phyloP scores from a whole-genome alignment of 768 basidiomycete genomes.

The Rhodosporidiobolus sp. region DNA sequence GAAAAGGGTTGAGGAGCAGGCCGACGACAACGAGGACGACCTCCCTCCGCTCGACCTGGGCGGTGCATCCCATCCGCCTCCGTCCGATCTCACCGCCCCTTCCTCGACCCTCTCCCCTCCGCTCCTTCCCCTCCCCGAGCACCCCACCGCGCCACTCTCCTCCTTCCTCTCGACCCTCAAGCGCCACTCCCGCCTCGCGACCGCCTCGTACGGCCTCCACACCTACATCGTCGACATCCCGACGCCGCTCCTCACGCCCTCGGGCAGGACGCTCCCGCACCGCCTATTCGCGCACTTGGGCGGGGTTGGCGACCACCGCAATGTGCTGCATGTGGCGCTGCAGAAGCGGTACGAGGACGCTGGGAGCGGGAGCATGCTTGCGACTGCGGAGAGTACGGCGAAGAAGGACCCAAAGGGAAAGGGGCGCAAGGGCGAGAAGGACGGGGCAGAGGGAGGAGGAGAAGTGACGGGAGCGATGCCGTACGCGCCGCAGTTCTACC shows the following conservation, averaged over 20 bases:
- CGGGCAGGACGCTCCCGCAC: conserved; percentile 24
- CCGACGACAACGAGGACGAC: conserved; percentile 7
- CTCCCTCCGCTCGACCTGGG: conserved; percentile 11
- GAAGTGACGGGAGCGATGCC: too few species aligned
- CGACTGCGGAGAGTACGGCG: neutral
- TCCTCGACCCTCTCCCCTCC: neutral
- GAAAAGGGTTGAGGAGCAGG: too few species aligned
- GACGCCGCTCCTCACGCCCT: conserved; percentile 31
- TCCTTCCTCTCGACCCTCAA: conserved; percentile 19
- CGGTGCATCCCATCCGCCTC: neutral
- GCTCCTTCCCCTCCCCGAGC: neutral
- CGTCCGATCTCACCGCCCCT: neutral
- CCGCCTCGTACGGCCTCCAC: conserved; percentile 36
- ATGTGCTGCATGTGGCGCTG: conserved; percentile 35
- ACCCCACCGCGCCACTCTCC: neutral
- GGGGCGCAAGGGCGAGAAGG: too few species aligned
- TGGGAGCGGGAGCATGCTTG: neutral
- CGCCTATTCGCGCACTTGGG: conserved; percentile 37
- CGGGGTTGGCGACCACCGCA: conserved; percentile 22
- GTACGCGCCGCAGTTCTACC: conserved; percentile 34
- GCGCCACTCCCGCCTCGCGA: conserved; percentile 26
- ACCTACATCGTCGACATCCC: conserved; percentile 21
- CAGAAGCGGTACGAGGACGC: neutral
- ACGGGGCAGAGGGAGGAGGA: neutral
- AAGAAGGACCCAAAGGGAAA: too few species aligned